Evolutionary conservation across 2,329 filamentous ascomycete species (phyloP), one percentile per base, ranked within the genome.

Genomic region (Alternaria sp.): DNA sequence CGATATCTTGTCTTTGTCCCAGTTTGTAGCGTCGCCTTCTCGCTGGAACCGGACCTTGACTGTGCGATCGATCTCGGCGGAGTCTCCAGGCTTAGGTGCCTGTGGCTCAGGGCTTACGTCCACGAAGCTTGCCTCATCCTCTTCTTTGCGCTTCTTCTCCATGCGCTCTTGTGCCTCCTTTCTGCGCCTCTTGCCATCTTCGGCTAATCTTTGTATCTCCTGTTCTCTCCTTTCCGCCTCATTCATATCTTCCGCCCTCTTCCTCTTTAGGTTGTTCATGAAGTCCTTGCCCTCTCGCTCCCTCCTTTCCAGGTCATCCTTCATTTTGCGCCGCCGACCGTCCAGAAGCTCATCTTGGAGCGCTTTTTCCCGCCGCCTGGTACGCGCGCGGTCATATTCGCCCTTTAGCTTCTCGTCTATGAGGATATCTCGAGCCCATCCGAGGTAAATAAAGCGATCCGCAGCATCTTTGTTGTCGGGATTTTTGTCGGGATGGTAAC

Each of bases 401-500:
- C 88, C 86, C 62, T 93, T 91, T 40, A 93, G 87, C 13, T 86
- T 86, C 0, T 88, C 81, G 67, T 93, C 90, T 26, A 88, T 87
- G 3, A 98, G 87, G 2, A 97, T 88, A 80, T 96, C 93, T 76
- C 93, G 89, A n/a, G 93, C 94, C 65, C 91, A 91, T 75, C 93
- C 91, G 61, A 97, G 89, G 1, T 91, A 85, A 79, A 97, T 92
- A 84, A 96, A 98, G 74, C 91, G 92, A 59, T 90, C 89, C 49
- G 92, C 86, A 69, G 96, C 93, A 72, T 82, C 82, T 6, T 82
- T 80, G 62, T 83, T 77, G 69, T 79, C 77, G 56, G 87, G 88
- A 59, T 94, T 90, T 82, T 97, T 97, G 85, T 98, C 95, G 1
- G 95, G 95, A 79, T 98, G 95, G 83, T 94, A 93, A 75, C 93